Evolutionary conservation across 2,329 filamentous ascomycete genomes (phyloP), one percentile per base, ranked within the genome.

Genomic region (Bipolaris victoriae): DNA sequence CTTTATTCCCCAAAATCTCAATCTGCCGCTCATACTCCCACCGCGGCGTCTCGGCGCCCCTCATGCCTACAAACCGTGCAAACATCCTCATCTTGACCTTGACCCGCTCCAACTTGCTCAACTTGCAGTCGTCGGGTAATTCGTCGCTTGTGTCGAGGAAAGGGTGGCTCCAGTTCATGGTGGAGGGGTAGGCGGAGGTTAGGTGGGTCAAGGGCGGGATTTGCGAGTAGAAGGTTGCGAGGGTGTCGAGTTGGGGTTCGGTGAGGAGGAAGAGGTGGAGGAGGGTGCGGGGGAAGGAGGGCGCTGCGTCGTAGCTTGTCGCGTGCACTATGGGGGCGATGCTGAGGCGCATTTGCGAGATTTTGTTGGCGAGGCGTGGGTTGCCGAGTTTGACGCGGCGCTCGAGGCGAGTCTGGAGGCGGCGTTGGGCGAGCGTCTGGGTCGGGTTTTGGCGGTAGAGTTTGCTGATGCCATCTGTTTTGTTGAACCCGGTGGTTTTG

Each of bases 141-240:
- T 15, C 7, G 0, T 63, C 54, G 10, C 72, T 52, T 3, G 61
- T 58, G 57, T 68, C 63, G 5, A 81, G 71, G 55, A 79, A 77
- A 0, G 77, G 76, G 48, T 72, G 69, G 59, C 76, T 73, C 89
- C 89, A 92, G 51, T 79, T 75, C 69, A 92, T 84, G n/a, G 84
- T 86, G 63, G 85, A 86, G 0, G 90, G 90, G 72, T 92, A 92
- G 58, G 84, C 80, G 48, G 73, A 63, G 4, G 61, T 65, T 10
- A 66, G 50, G 5, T 2, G 83, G 83, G 78, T 81, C 86, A 78
- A 81, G 86, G n/a, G 73, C 0, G 82, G 84, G 56, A 82, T 82
- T 78, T 92, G 90, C 77, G 90, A 88, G 79, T 92, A 92, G 77
- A 89, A 91, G 63, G 83, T 79, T 3, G 89, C 89, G 39, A 92